Evolutionary conservation across 495 filamentous ascomycete genomes (phyloP).

Genomic region (Mytilinidion resinicola): DNA sequence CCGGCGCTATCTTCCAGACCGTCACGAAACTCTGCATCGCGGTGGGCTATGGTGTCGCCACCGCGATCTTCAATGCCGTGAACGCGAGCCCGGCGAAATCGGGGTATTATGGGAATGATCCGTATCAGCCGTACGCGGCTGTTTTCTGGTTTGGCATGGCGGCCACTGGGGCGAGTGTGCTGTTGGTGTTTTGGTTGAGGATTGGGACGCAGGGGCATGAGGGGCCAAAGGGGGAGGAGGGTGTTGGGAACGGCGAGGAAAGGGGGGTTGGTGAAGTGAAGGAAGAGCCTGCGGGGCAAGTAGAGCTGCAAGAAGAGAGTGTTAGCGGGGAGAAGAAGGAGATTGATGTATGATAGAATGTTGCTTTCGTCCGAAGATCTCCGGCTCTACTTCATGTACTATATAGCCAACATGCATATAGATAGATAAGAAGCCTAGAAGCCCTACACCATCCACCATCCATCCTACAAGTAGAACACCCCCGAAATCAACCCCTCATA

Average conservation of each 20-base stretch:
- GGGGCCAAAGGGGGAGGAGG: not conserved
- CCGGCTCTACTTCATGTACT: not conserved
- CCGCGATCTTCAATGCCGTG: conserved; percentile 35
- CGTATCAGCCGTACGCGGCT: conserved; percentile 34
- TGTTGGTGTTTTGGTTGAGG: conserved; percentile 32
- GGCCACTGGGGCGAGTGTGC: conserved; percentile 10
- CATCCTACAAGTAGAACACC: no score
- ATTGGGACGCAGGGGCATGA: conserved; percentile 34
- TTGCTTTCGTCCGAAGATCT: not conserved
- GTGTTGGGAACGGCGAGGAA: conserved; percentile 2
- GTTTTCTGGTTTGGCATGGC: conserved; percentile 30
- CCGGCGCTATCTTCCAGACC: conserved; percentile 39
- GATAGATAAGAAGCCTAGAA: not conserved
- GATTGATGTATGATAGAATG: not conserved
- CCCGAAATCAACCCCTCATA: no score
- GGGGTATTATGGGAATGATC: conserved; percentile 29
- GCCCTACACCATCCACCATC: no score
- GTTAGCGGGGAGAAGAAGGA: not conserved
- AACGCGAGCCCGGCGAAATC: conserved; percentile 20
- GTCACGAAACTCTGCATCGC: conserved; percentile 35
- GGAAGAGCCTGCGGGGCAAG: not conserved
- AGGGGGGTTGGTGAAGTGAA: not conserved
- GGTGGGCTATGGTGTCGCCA: conserved; percentile 34
- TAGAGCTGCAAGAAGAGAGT: not conserved
- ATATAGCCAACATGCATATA: not conserved